Base-by-base conservation (phyloP, 441 rosid species). In the Gossypium gossypioides region DNA sequence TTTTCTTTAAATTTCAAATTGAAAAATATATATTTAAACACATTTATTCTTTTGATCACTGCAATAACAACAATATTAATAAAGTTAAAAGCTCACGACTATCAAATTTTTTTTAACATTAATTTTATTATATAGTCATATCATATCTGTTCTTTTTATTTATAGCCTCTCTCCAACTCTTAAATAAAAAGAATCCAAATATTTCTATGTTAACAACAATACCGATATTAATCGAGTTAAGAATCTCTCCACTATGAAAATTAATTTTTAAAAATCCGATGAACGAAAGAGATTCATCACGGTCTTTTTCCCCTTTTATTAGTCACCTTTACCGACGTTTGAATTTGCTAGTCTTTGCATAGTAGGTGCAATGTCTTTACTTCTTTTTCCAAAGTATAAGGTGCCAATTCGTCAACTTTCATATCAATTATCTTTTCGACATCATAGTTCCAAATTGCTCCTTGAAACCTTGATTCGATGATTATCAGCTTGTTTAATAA, bases 201-300 rank as follows among this genome's bases (percentile, higher is more conserved):
- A 0, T 0, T 4, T 29, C 0, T 29, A 29, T 29, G 0, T 29
- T 29, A 29, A 0, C 0, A 29, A 25, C 0, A 4, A 0, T 29
- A 4, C 1, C 32, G 6, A 29, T 29, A 4, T 0, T 29, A 29
- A 29, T 29, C 0, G 0, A 29, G 0, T 29, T 29, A 29, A 4
- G 0, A 29, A 5, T 4, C 32, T 0, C 0, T 3, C 0, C 0
- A 27, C 5, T 3, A 3, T 29, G 0, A 32, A 32, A 4, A 32
- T 32, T 32, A 32, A 32, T 5, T 0, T 4, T 29, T 29, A 29
- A 29, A 29, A 29, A 29, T 0, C 6, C 6, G 0, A 29, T 4
- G 1, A 4, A 29, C 6, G 34, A 29, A 4, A 29, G 34, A 29
- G 34, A 29, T 4, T 29, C 6, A 29, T 29, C 34, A 29, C 0